Evolutionary conservation across 176 grass and related monocot genomes (phyloP).

Genomic region (Oryza brachyantha): DNA sequence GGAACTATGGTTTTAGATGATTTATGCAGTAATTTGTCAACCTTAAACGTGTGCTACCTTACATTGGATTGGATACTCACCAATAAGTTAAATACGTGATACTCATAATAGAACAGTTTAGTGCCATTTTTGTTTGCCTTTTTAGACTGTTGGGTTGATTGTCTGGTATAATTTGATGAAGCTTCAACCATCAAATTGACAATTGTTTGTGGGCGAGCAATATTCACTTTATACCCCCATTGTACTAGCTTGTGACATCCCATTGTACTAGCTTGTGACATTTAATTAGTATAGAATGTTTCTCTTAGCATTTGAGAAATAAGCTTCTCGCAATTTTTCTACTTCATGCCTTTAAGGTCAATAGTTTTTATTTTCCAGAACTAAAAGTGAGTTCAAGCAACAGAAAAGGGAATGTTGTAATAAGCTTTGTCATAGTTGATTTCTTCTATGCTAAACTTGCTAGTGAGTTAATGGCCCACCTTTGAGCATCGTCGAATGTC

Average conservation of each 20-base stretch:
- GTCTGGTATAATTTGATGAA: neutral
- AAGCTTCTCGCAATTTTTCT: neutral
- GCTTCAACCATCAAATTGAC: neutral
- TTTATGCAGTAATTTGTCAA: neutral
- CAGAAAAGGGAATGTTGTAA: neutral
- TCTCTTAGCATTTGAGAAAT: neutral
- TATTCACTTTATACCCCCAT: neutral
- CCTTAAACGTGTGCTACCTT: neutral
- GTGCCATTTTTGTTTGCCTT: neutral
- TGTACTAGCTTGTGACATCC: neutral
- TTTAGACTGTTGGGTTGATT: neutral
- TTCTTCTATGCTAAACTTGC: neutral
- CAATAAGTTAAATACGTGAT: neutral
- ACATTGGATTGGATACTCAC: neutral
- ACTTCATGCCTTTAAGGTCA: neutral
- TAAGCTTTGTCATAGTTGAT: neutral
- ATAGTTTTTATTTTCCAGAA: neutral
- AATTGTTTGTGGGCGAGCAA: neutral
- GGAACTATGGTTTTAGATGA: neutral
- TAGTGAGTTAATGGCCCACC: neutral
- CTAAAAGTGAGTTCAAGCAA: neutral
- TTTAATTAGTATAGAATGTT: neutral
- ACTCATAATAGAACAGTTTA: neutral
- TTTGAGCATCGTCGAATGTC: neutral
- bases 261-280: neutral